Evolutionary conservation across 768 basidiomycete genomes (phyloP).

Genomic region (Pleurotus ostreatus): DNA sequence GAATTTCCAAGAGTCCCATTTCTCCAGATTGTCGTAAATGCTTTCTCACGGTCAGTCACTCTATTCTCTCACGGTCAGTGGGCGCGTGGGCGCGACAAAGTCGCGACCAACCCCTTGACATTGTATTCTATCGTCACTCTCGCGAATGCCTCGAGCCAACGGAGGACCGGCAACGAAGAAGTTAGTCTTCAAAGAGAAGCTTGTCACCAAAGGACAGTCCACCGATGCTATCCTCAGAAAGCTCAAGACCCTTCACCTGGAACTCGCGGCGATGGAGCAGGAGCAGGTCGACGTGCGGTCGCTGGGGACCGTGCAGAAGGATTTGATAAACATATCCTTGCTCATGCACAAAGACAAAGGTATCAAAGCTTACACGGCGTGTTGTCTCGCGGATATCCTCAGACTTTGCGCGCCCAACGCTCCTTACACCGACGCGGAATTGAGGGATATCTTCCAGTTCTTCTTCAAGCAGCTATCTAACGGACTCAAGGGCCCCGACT

Average conservation of each 20-base stretch:
- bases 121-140: conserved; percentile 2
- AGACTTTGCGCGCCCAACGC: conserved; percentile 95
- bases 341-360: conserved; percentile 94
- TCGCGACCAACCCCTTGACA: not conserved
- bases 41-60: no score
- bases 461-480: conserved; percentile 82
- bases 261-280: conserved; percentile 84
- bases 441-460: conserved; percentile 96
- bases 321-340: conserved; percentile 75
- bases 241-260: conserved; percentile 71
- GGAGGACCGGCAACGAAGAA: conserved; percentile 54
- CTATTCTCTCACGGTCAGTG: not conserved
- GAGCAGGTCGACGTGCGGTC: conserved; percentile 76
- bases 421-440: conserved; percentile 84
- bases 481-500: conserved; percentile 71
- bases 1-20: no score
- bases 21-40: no score
- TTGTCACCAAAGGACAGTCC: conserved; percentile 69
- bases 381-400: conserved; percentile 92
- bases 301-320: conserved; percentile 64
- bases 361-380: conserved; percentile 92
- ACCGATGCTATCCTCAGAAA: conserved; percentile 86
- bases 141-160: conserved; percentile 67
- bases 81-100: not conserved
- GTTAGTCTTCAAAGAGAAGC: conserved; percentile 78